Conservation (phyloP, 192 early-diverging fungal species). For the Entophlyctis helioformis region DNA sequence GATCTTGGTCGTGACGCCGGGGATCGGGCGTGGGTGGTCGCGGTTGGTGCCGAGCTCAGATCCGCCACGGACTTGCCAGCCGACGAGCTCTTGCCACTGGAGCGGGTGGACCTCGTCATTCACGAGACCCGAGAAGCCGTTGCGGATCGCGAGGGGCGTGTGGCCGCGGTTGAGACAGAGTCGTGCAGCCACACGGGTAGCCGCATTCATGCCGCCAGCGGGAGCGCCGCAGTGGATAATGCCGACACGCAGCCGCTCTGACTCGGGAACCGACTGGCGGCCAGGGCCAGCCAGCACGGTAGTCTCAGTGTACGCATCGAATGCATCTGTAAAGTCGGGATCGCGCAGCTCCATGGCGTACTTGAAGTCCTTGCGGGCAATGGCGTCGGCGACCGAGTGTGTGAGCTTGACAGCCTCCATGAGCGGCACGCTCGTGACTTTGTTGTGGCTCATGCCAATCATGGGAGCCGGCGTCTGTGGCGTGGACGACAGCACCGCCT, state of each 20-base stretch:
- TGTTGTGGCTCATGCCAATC: slow-evolving; percentile 87
- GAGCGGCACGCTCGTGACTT: slow-evolving; percentile 70
- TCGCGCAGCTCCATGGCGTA: slow-evolving; percentile 85
- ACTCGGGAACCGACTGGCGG: slow-evolving; percentile 42
- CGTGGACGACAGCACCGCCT: slow-evolving; percentile 75
- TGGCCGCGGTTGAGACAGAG: slow-evolving; percentile 82
- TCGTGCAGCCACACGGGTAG: slow-evolving; percentile 75
- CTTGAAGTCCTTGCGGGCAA: slow-evolving; percentile 69
- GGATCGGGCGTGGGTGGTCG: slow-evolving; percentile 59
- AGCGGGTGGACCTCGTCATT: slow-evolving; percentile 68
- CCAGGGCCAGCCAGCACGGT: slow-evolving; percentile 11
- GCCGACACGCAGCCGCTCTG: slow-evolving; percentile 67
- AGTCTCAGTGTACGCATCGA: slow-evolving; percentile 35
- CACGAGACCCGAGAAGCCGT: slow-evolving; percentile 85
- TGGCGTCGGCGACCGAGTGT: slow-evolving; percentile 73
- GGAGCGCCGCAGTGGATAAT: slow-evolving; percentile 92
- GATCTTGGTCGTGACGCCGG: slow-evolving; percentile 11
- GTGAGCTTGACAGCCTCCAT: slow-evolving; percentile 91
- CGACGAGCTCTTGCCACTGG: slow-evolving; percentile 72
- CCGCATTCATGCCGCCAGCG: slow-evolving; percentile 96
- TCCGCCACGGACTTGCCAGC: slow-evolving; percentile 87
- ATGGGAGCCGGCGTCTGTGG: slow-evolving; percentile 81
- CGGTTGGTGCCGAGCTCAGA: slow-evolving; percentile 91
- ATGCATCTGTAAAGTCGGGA: slow-evolving; percentile 56
- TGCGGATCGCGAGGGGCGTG: slow-evolving; percentile 73